phyloP scores from a whole-genome alignment of 2,329 filamentous ascomycete species.

The Cryphonectria parasitica region DNA sequence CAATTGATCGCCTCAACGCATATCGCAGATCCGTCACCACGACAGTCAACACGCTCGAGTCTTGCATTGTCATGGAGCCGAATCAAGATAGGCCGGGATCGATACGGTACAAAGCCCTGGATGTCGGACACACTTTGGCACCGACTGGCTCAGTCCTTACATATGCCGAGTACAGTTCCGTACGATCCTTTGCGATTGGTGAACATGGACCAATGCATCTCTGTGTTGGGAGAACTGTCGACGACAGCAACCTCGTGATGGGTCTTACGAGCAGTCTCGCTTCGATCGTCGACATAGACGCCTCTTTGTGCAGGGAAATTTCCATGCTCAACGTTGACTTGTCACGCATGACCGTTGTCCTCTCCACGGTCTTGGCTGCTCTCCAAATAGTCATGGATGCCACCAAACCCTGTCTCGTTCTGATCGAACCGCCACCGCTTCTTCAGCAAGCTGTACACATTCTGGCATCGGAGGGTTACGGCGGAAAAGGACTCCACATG shows the following conservation, averaged over 20 bases:
- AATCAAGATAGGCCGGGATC: constrained; percentile 23
- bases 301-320: not conserved
- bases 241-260: constrained; percentile 34
- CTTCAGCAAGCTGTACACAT: not conserved
- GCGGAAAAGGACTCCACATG: constrained; percentile 25
- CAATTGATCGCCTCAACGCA: constrained; percentile 45
- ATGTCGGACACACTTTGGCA: not conserved
- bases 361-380: constrained; percentile 3
- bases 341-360: not conserved
- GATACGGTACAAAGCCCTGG: constrained; percentile 33
- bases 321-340: not conserved
- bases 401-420: constrained; percentile 26
- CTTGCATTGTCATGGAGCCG: constrained; percentile 35
- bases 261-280: constrained; percentile 34
- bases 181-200: constrained; percentile 36
- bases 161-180: constrained; percentile 44
- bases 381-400: not conserved
- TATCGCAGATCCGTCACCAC: constrained; percentile 41
- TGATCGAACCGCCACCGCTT: constrained; percentile 38
- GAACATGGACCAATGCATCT: constrained; percentile 33
- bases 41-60: constrained; percentile 40
- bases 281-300: not conserved
- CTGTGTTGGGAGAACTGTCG: constrained; percentile 39
- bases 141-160: constrained; percentile 29
- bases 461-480: not conserved